phyloP scores from a whole-genome alignment of 352 stramenopile species.

The Globisporangium barbulae region DNA sequence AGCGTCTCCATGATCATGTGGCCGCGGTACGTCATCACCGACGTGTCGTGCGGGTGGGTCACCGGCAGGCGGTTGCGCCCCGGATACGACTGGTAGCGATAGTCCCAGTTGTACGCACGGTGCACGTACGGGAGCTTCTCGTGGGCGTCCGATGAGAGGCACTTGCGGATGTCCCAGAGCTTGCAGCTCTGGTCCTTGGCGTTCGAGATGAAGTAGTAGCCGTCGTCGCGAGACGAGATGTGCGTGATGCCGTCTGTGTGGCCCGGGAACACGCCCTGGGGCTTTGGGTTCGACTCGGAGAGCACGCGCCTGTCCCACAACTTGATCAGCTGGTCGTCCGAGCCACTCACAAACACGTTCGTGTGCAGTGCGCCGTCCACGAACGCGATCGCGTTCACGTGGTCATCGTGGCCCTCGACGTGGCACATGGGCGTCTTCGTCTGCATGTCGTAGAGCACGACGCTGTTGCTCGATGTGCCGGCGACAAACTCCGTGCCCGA shows the following conservation, averaged over 20 bases:
- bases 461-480: constrained; percentile 65
- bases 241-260: constrained; percentile 83
- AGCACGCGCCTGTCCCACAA: constrained; percentile 82
- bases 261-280: constrained; percentile 76
- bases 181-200: constrained; percentile 82
- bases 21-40: constrained; percentile 83
- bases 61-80: constrained; percentile 49
- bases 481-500: constrained; percentile 80
- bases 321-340: constrained; percentile 82
- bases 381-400: constrained; percentile 86
- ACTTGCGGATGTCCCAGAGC: constrained; percentile 85
- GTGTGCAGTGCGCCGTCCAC: constrained; percentile 75
- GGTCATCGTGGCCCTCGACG: constrained; percentile 64
- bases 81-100: constrained; percentile 78
- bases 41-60: constrained; percentile 68
- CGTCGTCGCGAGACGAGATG: constrained; percentile 79
- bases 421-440: constrained; percentile 65
- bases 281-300: constrained; percentile 64
- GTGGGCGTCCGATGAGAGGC: constrained; percentile 44
- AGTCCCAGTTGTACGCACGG: constrained; percentile 73
- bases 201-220: constrained; percentile 89
- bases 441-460: constrained; percentile 82
- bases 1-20: constrained; percentile 82
- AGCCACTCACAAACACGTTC: constrained; percentile 85
- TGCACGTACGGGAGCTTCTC: constrained; percentile 40